Evolutionary conservation across 805 yeast genomes (phyloP).

Genomic region (Hanseniaspora guilliermondii): DNA sequence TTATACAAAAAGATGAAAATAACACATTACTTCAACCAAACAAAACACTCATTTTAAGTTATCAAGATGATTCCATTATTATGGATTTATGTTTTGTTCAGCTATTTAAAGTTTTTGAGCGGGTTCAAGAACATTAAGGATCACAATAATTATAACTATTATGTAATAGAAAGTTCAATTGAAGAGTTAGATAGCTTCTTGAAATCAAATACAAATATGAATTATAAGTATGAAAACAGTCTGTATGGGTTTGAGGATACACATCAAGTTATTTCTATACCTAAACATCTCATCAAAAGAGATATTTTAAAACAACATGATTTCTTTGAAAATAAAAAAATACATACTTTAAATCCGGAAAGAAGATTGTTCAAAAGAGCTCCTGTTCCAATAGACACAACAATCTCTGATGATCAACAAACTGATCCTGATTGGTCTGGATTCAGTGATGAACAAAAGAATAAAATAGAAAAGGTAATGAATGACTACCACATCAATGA

Average conservation of each 20-base stretch:
- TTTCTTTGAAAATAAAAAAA: not conserved
- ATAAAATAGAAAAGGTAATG: conserved; percentile 30
- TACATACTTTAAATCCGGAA: conserved; percentile 27
- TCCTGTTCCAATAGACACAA: conserved; percentile 38
- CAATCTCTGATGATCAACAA: conserved; percentile 42
- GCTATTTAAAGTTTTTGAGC: not conserved
- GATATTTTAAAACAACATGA: not conserved
- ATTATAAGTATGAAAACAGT: not conserved
- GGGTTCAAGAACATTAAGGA: conserved; percentile 2
- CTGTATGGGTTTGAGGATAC: conserved; percentile 7
- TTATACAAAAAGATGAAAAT: too few species aligned
- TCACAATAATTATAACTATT: not conserved
- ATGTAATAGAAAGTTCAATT: not conserved
- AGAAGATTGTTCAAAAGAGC: conserved; percentile 42
- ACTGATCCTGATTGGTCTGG: conserved; percentile 20
- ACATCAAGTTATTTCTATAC: conserved; percentile 7
- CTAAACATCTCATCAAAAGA: not conserved
- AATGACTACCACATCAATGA: conserved; percentile 49
- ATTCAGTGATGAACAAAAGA: conserved; percentile 15
- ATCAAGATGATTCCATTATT: not conserved
- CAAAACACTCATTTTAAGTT: too few species aligned
- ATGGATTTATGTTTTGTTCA: not conserved
- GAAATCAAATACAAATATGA: not conserved
- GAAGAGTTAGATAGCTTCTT: not conserved
- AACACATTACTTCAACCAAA: too few species aligned